Base-by-base conservation (phyloP, 176 grass and related monocot genomes). In the Canna indica region DNA sequence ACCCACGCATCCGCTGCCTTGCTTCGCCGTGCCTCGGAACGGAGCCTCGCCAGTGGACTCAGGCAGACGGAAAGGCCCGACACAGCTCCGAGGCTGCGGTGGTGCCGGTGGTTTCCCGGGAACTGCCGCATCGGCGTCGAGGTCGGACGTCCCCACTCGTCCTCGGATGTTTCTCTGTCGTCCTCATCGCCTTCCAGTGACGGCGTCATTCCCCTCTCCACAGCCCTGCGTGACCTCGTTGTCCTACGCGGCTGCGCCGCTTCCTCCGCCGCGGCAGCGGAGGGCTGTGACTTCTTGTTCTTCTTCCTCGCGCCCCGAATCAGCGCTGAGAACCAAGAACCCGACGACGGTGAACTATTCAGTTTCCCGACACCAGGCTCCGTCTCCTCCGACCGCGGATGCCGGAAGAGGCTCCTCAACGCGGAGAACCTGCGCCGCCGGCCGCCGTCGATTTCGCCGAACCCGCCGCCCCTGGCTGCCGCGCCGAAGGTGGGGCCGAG, bases 301-400 rank as follows among this genome's bases (percentile, higher is more conserved):
- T 86, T 97, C 79, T 64, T 80, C 42, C 80, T 79, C 9, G 67
- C 71, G 63, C 80, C 77, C n/a, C 74, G 77, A 1, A 91, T 81
- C 77, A 97, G 74, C 30, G 76, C 72, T 5, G 84, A 81, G 50
- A 97, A 46, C 93, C 93, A 96, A 2, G 93, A 97, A 59, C 56
- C 80, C 2, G 79, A 59, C 63, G 79, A 59, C 63, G 75, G 81
- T 7, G 68, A 74, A 39, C 33, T 77, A 57, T 18, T 80, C 12
- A 64, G 2, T 16, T 5, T 16, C 42, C 74, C 72, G 3, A 66
- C 38, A 20, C 32, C 35, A 17, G 32, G 18, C 33, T 38, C 63
- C 63, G 63, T 54, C 36, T 84, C 80, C 29, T 24, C 63, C 25
- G 74, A 75, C 85, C 77, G 50, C 15, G 58, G 65, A 67, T 48